Evolutionary conservation across 257 asterid species (phyloP), one percentile per base, ranked within the genome.

Genomic region (Scutellaria baicalensis): DNA sequence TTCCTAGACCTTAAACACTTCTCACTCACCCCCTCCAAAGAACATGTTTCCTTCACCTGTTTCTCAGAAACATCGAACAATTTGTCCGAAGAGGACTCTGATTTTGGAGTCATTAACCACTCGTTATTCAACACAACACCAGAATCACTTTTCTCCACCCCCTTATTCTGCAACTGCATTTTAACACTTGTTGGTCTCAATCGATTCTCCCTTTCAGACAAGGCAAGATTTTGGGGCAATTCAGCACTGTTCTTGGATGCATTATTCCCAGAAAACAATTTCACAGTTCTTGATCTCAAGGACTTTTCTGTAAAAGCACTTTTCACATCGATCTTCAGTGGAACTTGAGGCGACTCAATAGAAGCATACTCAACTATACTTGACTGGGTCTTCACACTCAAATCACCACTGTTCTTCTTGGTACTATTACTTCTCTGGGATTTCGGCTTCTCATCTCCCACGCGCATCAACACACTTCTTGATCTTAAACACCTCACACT

Each of bases 401-500:
- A 71, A 47, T 18, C 74, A 14, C 55, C 61, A 47, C 57, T 47
- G 8, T 43, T 66, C 48, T 59, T 43, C 69, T 51, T 55, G 43
- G 43, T 35, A n/a, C n/a, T n/a, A 20, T 6, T 47, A 21, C 13
- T 72, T 36, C 35, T 78, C 44, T 18, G 65, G 9, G 47, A 51
- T 17, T 17, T 66, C 38, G 61, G 58, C 11, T 67, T 77, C 51
- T 36, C 71, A 16, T 36, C 72, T 39, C 63, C 75, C 9, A 75
- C 73, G 50, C 56, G 77, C 83, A 75, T 74, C 36, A 44, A 47
- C 9, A 74, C 69, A 39, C 69, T 68, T 57, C 80, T 73, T 21
- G 85, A 80, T 64, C 87, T 79, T 59, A 77, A 59, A 51, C 73
- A n/a, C 74, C 61, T 80, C 59, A 48, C 78, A 64, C 76, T 69